Base-by-base conservation (phyloP, 192 early-diverging fungal genomes). In the Coemansia sp. region DNA sequence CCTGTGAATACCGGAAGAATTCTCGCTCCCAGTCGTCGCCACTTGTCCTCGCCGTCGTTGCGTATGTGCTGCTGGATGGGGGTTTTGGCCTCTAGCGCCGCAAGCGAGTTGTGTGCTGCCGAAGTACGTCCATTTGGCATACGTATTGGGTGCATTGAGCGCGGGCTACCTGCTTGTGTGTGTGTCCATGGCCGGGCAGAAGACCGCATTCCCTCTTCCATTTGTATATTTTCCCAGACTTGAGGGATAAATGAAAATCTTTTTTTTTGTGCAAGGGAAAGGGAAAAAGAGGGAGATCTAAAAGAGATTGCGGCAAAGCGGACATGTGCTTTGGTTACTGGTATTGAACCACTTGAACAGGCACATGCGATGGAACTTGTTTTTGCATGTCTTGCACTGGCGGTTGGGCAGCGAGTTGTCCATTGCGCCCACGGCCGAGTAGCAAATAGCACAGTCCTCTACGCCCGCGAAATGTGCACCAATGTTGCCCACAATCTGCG, bases 391-490 rank as follows among this genome's bases (percentile, higher is more conserved):
- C 38, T 80, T 74, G 76, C 97, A 99, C 40, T 85, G 84, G 72
- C 93, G 93, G 48, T 69, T 88, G 7, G 97, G 97, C 47, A 97
- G 64, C 12, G 87, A 84, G 48, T 87, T 80, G 71, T 97, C 94
- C 51, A 89, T 77, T 3, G 90, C 82, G 32, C 92, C 89, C 14
- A 99, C 90, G 42, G 97, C 87, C 18, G 93, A 96, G 65, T 98
- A 99, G 78, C 95, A 98, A 62, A 99, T 97, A 2, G 90, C 85
- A 62, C 96, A 99, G 65, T 97, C 94, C 60, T 97, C 96, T 31
- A 94, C 87, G n/a, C 94, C 96, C 36, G 90, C 87, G 78, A 98
- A 96, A 63, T 95, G 93, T 34, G 93, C 72, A n/a, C 80, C 78
- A 16, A 94, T 84, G 63, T 99, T 99, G 52, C 84, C 85, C 40